phyloP scores from a whole-genome alignment of 2,329 filamentous ascomycete genomes.

The Falciphora oryzae region DNA sequence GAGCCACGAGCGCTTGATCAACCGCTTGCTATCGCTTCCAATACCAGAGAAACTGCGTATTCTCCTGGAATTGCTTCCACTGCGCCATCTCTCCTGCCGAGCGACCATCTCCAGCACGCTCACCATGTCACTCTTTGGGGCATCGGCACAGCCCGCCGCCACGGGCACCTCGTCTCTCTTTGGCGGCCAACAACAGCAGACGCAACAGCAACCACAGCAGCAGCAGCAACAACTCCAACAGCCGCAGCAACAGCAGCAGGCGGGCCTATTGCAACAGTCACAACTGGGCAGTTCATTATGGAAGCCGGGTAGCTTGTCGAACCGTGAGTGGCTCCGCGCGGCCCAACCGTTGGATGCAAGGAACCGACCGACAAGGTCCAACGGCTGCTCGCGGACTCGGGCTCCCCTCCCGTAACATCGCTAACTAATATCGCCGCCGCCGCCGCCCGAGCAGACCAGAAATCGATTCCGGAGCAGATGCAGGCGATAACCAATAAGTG shows the following conservation, averaged over 20 bases:
- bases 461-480: constrained; percentile 70
- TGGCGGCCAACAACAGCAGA: constrained; percentile 11
- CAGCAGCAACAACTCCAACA: constrained; percentile 24
- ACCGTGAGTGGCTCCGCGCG: constrained; percentile 29
- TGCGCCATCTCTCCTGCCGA: not conserved
- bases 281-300: constrained; percentile 43
- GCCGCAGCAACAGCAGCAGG: constrained; percentile 29
- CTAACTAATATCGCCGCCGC: not conserved
- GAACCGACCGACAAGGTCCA: too few relatives aligned
- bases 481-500: constrained; percentile 66
- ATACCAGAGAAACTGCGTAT: not conserved
- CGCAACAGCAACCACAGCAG: constrained; percentile 13
- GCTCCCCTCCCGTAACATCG: not conserved
- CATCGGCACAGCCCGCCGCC: constrained; percentile 10
- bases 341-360: too few relatives aligned
- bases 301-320: constrained; percentile 45
- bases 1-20: not conserved
- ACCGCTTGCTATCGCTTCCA: not conserved
- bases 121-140: constrained; percentile 25
- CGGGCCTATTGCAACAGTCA: constrained; percentile 28
- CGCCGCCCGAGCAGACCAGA: constrained; percentile 47
- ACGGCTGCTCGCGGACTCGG: not conserved
- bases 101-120: not conserved
- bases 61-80: not conserved
- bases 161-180: constrained; percentile 11